Conservation (phyloP, 176 grass and related monocot species). For the Puya raimondii region DNA sequence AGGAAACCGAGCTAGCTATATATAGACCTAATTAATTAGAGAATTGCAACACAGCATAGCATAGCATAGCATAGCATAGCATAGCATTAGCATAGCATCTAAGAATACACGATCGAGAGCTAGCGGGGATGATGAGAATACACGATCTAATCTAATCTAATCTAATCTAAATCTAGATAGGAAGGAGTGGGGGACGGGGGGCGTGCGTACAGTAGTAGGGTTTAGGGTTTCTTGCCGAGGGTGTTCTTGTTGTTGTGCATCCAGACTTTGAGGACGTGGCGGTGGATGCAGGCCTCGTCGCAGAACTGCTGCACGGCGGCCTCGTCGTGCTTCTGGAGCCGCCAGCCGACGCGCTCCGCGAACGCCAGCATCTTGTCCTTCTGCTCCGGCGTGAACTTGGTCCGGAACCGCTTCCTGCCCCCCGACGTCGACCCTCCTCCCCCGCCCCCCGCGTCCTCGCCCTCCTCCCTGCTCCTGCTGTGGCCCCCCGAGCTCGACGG, state of each 20-base stretch:
- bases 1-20: too few relatives aligned
- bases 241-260: conserved; percentile 98
- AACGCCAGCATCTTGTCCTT: conserved; percentile 92
- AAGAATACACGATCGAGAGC: too few relatives aligned
- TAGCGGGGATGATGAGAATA: too few relatives aligned
- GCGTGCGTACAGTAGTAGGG: background rate
- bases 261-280: conserved; percentile 89
- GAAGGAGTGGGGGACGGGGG: background rate
- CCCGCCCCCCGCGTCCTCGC: background rate
- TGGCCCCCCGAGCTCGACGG: conserved; percentile 42
- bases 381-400: conserved; percentile 88
- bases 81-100: too few relatives aligned
- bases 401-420: conserved; percentile 75
- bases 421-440: conserved; percentile 32
- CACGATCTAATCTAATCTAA: too few relatives aligned
- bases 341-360: conserved; percentile 74
- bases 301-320: conserved; percentile 91
- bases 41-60: too few relatives aligned
- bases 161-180: background rate
- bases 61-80: too few relatives aligned
- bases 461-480: conserved; percentile 22
- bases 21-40: too few relatives aligned
- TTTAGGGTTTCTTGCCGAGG: conserved; percentile 63
- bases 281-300: conserved; percentile 61
- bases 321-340: conserved; percentile 96